phyloP scores from a whole-genome alignment of 345 rosid genomes.

The Eucalyptus dawsonii region DNA sequence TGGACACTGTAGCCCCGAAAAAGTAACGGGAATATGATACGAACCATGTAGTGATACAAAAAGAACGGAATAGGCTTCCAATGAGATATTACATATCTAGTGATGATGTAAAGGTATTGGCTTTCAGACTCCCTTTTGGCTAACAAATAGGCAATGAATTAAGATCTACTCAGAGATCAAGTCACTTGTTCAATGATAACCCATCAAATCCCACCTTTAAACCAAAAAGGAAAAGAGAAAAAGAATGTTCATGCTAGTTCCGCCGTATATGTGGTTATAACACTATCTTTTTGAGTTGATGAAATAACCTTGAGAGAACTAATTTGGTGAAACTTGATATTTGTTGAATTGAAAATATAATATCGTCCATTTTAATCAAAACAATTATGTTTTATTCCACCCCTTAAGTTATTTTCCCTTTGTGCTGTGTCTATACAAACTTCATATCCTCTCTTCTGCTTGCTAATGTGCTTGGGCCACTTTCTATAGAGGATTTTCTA shows the following conservation, averaged over 20 bases:
- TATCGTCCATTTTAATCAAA: neutral
- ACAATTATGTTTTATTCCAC: neutral
- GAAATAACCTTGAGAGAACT: neutral
- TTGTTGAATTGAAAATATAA: neutral
- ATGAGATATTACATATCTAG: neutral
- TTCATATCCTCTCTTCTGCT: neutral
- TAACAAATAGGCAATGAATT: neutral
- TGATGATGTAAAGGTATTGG: neutral
- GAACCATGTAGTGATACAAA: neutral
- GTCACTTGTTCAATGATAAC: neutral
- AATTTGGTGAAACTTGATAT: neutral
- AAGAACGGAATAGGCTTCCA: neutral
- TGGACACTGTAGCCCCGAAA: neutral
- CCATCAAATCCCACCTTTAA: neutral
- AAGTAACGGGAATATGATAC: neutral
- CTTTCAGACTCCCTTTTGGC: neutral
- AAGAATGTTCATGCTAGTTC: neutral
- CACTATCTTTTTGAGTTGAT: neutral
- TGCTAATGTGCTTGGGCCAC: neutral
- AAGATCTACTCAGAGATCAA: neutral
- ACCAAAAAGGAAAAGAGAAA: neutral
- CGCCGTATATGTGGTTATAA: accelerated
- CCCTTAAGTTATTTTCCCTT: neutral
- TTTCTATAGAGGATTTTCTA: neutral
- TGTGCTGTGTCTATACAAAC: neutral